Evolutionary conservation across 108 stramenopile genomes (phyloP).

Genomic region (Hondaea fermentalgiana): DNA sequence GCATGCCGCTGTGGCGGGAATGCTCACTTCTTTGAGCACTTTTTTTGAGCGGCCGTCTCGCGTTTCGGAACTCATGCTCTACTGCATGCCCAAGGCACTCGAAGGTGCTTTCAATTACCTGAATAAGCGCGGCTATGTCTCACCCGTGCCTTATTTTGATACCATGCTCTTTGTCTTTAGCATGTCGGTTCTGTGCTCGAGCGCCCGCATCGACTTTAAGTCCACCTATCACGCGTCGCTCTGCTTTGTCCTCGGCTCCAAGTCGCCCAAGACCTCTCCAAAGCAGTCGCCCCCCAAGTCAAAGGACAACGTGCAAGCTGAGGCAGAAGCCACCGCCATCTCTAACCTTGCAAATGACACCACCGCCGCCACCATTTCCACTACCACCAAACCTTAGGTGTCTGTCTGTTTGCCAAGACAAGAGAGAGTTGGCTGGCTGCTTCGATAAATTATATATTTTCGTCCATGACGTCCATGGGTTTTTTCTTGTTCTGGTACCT

Average conservation of each 20-base stretch:
- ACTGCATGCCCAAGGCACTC: conserved; percentile 12
- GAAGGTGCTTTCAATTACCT: neutral
- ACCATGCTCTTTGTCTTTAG: neutral
- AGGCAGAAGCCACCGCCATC: too few relatives aligned
- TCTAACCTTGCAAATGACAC: too few relatives aligned
- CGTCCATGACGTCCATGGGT: too few relatives aligned
- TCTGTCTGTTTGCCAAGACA: too few relatives aligned
- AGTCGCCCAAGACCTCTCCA: neutral
- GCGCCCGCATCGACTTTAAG: neutral
- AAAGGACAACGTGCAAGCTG: too few relatives aligned
- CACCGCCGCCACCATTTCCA: too few relatives aligned
- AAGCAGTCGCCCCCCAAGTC: too few relatives aligned
- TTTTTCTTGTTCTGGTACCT: too few relatives aligned
- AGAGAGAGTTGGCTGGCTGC: too few relatives aligned
- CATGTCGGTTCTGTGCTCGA: neutral
- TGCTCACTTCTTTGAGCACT: neutral
- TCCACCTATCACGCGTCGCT: neutral
- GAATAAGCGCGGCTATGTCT: neutral
- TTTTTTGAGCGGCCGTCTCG: neutral
- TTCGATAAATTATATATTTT: too few relatives aligned
- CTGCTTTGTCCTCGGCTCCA: neutral
- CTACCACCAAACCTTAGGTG: too few relatives aligned
- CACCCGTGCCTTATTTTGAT: neutral
- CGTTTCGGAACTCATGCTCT: conserved; percentile 19
- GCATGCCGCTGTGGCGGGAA: neutral